Percentiles rank a stretch among this genome's conserved stretches.
Conservation (phyloP, 495 filamentous ascomycete species). For the Neurospora discreta region DNA sequence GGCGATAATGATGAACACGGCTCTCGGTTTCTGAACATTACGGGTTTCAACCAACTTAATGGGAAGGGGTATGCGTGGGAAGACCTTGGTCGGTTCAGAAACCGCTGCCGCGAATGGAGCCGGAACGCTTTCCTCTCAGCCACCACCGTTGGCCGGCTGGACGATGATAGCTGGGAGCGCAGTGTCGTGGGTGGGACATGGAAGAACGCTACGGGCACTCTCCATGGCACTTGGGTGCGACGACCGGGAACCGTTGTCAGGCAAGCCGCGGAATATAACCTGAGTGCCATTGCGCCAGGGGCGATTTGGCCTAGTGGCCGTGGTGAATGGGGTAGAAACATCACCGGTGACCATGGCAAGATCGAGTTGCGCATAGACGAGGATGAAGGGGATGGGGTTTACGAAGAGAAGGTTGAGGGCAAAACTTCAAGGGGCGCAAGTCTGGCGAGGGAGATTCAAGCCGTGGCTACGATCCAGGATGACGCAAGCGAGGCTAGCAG, state of each 20-base stretch:
- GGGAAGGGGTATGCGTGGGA: slow-evolving; percentile 55
- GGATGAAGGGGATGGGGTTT: slow-evolving; percentile 37
- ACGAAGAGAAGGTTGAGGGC: slow-evolving; percentile 13
- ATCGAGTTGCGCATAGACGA: slow-evolving; percentile 41
- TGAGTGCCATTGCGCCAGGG: slow-evolving; percentile 34
- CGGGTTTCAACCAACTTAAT: slow-evolving; percentile 62
- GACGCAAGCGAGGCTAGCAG: slow-evolving; percentile 53
- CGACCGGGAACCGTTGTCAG: slow-evolving; percentile 26
- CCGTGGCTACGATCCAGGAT: slow-evolving; percentile 59
- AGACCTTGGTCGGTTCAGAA: slow-evolving; percentile 39
- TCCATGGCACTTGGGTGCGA: slow-evolving; percentile 67
- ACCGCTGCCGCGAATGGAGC: slow-evolving; percentile 33
- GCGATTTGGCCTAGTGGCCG: slow-evolving; percentile 26
- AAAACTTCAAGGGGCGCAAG: slow-evolving; percentile 7
- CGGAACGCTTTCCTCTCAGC: slow-evolving; percentile 25
- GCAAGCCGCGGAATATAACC: slow-evolving; percentile 32
- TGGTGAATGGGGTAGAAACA: slow-evolving; percentile 53
- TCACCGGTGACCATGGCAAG: slow-evolving; percentile 49
- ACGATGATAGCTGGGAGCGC: slow-evolving; percentile 9
- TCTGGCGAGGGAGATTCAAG: slow-evolving; percentile 48
- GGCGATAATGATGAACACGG: slow-evolving; percentile 7
- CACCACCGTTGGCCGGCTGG: slow-evolving; percentile 6
- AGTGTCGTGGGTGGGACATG: slow-evolving; percentile 41
- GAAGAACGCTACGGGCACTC: slow-evolving; percentile 69
- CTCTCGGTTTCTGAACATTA: slow-evolving; percentile 61